A percentile compares a stretch with the other conserved stretches of the same genome.
Evolutionary conservation across 495 filamentous ascomycete genomes (phyloP).

Genomic region (Penicillium angulare): DNA sequence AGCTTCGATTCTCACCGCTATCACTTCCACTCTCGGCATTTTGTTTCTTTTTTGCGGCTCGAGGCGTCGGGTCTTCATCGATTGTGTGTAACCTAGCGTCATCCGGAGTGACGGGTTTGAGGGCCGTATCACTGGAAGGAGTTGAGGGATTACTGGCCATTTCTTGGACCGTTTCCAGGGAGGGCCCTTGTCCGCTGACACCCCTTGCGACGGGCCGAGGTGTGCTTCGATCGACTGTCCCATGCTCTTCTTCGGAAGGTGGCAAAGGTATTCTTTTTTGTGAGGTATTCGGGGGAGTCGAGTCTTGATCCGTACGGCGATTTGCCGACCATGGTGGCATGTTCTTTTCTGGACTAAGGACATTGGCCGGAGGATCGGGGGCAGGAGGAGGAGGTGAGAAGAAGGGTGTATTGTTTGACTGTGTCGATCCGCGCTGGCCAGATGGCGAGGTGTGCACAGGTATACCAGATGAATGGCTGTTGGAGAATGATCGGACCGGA

Average conservation of each 20-base stretch:
- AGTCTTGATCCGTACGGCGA: constrained; percentile 38
- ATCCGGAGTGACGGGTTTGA: constrained; percentile 28
- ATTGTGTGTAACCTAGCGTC: constrained; percentile 37
- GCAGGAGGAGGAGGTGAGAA: constrained; percentile 51
- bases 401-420: constrained; percentile 55
- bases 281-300: constrained; percentile 42
- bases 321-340: constrained; percentile 60
- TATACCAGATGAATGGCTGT: constrained; percentile 36
- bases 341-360: constrained; percentile 62
- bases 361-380: constrained; percentile 56
- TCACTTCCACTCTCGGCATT: constrained; percentile 49
- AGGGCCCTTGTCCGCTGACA: constrained; percentile 61
- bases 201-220: constrained; percentile 54
- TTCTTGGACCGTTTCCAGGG: constrained; percentile 91
- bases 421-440: constrained; percentile 62
- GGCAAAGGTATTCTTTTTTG: constrained; percentile 36
- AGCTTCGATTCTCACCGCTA: constrained; percentile 47
- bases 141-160: constrained; percentile 74
- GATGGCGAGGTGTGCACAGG: constrained; percentile 53
- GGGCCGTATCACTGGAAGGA: constrained; percentile 53
- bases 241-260: constrained; percentile 32
- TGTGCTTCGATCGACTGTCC: constrained; percentile 34
- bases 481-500: constrained; percentile 54
- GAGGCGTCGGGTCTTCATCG: constrained; percentile 41
- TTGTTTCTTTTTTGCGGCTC: constrained; percentile 31